phyloP scores from a whole-genome alignment of 1,284 basidiomycete genomes.

The Inonotus hispidus region DNA sequence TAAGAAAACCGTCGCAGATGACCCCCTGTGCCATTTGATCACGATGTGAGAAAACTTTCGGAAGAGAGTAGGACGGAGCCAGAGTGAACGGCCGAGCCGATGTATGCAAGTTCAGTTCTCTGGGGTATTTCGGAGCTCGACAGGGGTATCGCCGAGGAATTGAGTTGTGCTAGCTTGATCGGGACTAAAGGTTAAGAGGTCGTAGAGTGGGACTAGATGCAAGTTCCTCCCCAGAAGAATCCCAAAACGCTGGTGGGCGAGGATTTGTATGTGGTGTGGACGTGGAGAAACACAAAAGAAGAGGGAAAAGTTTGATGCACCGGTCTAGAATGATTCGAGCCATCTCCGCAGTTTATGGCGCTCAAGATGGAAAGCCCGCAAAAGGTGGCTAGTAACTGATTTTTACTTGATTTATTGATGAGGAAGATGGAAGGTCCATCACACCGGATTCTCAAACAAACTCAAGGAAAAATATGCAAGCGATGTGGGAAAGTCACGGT shows the following conservation, averaged over 20 bases:
- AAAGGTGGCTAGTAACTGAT: too few species aligned
- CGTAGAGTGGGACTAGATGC: not conserved
- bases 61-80: not conserved
- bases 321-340: too few species aligned
- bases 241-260: not conserved
- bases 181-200: not conserved
- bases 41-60: not conserved
- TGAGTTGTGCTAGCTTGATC: not conserved
- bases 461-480: too few species aligned
- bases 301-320: too few species aligned
- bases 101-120: not conserved
- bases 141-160: constrained; percentile 1
- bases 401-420: too few species aligned
- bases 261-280: too few species aligned
- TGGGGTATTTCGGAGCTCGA: not conserved
- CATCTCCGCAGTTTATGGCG: too few species aligned
- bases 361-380: too few species aligned
- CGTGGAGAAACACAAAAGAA: not conserved
- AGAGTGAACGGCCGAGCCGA: not conserved
- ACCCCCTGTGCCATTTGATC: not conserved
- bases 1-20: not conserved
- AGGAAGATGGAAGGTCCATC: too few species aligned
- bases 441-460: too few species aligned
- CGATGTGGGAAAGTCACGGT: not conserved
- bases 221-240: not conserved